Evolutionary conservation across 2,329 filamentous ascomycete species (phyloP).

Genomic region (Penicillium sp.): DNA sequence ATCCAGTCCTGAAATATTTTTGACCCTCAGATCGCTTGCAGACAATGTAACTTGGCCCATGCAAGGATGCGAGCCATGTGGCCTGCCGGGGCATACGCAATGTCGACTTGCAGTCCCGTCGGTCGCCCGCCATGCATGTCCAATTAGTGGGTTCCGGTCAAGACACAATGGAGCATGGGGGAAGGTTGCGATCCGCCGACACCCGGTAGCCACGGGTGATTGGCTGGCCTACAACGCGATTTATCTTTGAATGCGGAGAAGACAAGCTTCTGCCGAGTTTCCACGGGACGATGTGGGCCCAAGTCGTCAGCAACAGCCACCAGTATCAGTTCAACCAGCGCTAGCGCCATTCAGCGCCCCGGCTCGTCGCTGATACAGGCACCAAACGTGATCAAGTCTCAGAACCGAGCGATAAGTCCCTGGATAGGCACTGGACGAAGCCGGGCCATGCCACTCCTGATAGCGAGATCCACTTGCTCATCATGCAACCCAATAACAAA

Average conservation of each 20-base stretch:
- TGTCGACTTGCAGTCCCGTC: not conserved
- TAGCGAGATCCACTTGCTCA: not conserved
- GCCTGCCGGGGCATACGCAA: not conserved
- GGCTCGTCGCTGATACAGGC: conserved; percentile 1
- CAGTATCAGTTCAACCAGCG: not conserved
- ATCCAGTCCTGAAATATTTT: not conserved
- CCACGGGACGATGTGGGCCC: conserved; percentile 3
- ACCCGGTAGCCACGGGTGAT: conserved; percentile 3
- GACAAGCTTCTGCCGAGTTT: conserved; percentile 9
- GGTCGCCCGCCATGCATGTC: not conserved
- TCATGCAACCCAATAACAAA: conserved; percentile 1
- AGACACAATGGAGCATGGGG: not conserved
- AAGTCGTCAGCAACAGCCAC: conserved; percentile 1
- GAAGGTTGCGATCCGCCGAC: not conserved
- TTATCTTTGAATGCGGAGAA: conserved; percentile 2
- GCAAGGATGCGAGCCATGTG: not conserved
- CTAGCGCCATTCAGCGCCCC: not conserved
- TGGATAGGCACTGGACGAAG: not conserved
- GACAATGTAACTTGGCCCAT: not conserved
- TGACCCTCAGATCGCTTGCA: not conserved
- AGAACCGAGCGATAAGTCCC: not conserved
- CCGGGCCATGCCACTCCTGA: not conserved
- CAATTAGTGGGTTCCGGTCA: not conserved
- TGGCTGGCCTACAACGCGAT: not conserved
- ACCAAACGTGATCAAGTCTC: not conserved